Conservation (phyloP, 306 rosid genomes). For the Dalbergia cultrata region DNA sequence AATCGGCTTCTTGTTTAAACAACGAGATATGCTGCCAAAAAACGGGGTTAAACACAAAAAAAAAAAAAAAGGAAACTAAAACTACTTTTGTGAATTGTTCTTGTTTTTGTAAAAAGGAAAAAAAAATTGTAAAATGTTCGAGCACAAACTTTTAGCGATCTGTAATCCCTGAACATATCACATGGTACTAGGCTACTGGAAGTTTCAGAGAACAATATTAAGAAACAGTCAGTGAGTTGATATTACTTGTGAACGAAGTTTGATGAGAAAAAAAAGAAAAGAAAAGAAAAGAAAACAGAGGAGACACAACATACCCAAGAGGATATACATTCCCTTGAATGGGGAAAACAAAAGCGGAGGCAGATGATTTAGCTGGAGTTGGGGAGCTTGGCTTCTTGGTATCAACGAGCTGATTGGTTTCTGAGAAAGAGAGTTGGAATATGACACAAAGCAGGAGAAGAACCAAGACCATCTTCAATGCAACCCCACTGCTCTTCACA, state of each 20-base stretch:
- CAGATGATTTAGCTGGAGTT: neutral
- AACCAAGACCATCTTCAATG: slow-evolving; percentile 9
- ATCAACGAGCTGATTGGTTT: slow-evolving; percentile 39
- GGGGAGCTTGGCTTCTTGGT: neutral
- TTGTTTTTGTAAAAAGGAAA: neutral
- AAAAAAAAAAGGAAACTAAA: too few relatives aligned
- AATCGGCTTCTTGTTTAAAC: too few relatives aligned
- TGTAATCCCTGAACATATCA: neutral
- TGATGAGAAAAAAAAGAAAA: neutral
- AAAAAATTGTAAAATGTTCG: neutral
- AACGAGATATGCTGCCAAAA: neutral
- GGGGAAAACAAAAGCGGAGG: slow-evolving; percentile 53
- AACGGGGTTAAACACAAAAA: neutral
- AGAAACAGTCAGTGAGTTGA: neutral
- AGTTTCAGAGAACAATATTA: neutral
- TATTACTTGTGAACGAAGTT: neutral
- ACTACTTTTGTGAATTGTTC: neutral
- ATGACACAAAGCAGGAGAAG: slow-evolving; percentile 45
- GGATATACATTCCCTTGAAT: slow-evolving; percentile 84
- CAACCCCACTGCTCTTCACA: slow-evolving; percentile 26
- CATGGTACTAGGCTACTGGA: neutral
- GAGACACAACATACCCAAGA: slow-evolving; percentile 67
- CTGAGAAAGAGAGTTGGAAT: slow-evolving; percentile 52
- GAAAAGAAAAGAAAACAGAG: neutral
- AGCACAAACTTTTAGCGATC: neutral